Percentiles rank a stretch among this genome's conserved stretches.
These are phyloP conservation scores for Fusarium chaquense DNA, from an alignment of 2,329 filamentous ascomycete species.

Conservation along the genomic window DNA sequence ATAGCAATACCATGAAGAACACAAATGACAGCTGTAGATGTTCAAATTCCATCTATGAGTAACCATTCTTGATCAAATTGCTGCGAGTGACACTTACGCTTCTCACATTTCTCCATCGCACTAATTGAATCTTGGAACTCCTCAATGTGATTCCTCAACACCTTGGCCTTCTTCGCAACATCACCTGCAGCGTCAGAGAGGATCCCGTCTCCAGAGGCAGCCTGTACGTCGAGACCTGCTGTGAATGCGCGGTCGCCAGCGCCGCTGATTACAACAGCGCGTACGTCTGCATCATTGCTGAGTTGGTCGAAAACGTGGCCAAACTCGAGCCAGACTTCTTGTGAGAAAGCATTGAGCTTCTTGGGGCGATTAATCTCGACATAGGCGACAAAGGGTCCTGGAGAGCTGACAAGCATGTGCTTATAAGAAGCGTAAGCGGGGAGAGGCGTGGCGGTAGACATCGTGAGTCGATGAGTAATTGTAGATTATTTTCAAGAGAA, in stretches of 20 bases:
- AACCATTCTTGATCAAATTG: not conserved
- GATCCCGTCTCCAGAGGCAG: constrained; percentile 67
- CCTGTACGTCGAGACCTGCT: constrained; percentile 84
- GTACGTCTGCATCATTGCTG: constrained; percentile 77
- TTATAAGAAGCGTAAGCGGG: constrained; percentile 64
- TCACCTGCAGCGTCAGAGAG: constrained; percentile 61
- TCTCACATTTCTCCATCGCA: constrained; percentile 86
- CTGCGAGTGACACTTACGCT: constrained; percentile 67
- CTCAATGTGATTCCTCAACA: constrained; percentile 74
- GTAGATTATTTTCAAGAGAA: not conserved
- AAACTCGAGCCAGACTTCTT: constrained; percentile 88
- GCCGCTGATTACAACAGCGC: constrained; percentile 82
- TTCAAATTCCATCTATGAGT: constrained; percentile 31
- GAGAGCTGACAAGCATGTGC: constrained; percentile 80
- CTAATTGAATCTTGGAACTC: constrained; percentile 85
- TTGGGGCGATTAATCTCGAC: constrained; percentile 89
- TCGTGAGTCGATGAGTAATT: constrained; percentile 6
- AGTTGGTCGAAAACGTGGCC: constrained; percentile 77
- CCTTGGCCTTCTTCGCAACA: constrained; percentile 71
- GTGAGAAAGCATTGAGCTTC: constrained; percentile 90
- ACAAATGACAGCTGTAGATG: constrained; percentile 76
- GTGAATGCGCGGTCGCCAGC: constrained; percentile 88
- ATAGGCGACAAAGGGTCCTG: constrained; percentile 81
- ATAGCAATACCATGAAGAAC: constrained; percentile 83
- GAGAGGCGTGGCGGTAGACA: constrained; percentile 46